Evolutionary conservation across 768 basidiomycete genomes (phyloP), one percentile per base, ranked within the genome.

Genomic region (Dacryopinax spathularia): DNA sequence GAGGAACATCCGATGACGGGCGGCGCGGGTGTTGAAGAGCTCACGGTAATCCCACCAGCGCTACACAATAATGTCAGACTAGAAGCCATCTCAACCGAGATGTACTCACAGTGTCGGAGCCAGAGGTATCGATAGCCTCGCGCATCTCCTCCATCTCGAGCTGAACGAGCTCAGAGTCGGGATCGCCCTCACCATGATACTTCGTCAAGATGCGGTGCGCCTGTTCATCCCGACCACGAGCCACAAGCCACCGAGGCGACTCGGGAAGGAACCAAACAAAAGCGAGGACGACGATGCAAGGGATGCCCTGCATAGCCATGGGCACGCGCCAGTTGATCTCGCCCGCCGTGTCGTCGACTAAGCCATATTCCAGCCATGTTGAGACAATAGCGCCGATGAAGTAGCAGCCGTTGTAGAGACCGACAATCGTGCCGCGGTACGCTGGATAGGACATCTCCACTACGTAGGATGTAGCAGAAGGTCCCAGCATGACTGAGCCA

Each of bases 241-340:
- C 64, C 39, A 72, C 69, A n/a, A 73, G 69, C 71, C 71, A 70
- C 65, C 90, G 84, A 60, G 92, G 92, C 0, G 86, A 88, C 73
- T 94, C 91, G 34, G 90, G 90, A 10, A 77, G 78, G 73, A 88
- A 84, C 72, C 79, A 82, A 67, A 92, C 75, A 35, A 92, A 72
- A 66, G 67, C 61, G 62, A 92, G 71, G 71, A 91, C 88, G 60
- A 86, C 63, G 64, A 87, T 63, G 2, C 89, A 84, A 2, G 88
- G 88, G 41, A 85, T 70, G 61, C 75, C 85, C 75, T 93, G 88
- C 20, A 89, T 77, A 34, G 81, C 71, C 15, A 87, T 89, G n/a
- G 89, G 89, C 60, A 89, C 77, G 69, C 92, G 86, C 90, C 91
- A 93, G 63, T 64, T 48, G 20, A 59, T 62, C 20, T 60, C 60